Base-by-base conservation (phyloP, 192 early-diverging fungal species). In the Backusella sp. region DNA sequence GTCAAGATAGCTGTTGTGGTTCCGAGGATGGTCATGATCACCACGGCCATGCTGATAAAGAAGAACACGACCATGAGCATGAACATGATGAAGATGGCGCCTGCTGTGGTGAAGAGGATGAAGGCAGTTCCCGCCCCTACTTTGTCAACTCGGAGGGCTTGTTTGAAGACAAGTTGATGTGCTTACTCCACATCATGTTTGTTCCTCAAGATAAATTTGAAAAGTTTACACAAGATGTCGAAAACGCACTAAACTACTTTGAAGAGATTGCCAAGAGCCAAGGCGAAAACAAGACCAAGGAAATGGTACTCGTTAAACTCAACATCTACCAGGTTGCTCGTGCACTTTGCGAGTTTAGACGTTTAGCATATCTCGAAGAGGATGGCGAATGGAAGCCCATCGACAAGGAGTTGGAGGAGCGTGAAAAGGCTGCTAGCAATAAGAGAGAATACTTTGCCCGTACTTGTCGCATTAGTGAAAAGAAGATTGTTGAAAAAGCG, bases 181-280 rank as follows among this genome's bases (percentile, higher is more conserved):
- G 85, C 67, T 84, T 92, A 44, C 75, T 89, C 11, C 86, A 90
- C 59, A 75, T 92, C 15, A 75, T 91, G 21, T 84, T 88, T 71
- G 84, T 90, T 71, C 84, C 87, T 44, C 65, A 82, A 35, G 75
- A 77, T 14, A 82, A 78, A 42, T 90, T 92, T 74, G 74, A 67
- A 15, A 80, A 73, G 7, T 84, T 90, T 36, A 26, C 44, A 28
- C 65, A 86, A 44, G 79, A 86, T 68, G 39, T 83, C n/a, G 84
- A 88, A 46, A 53, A 80, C 19, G 86, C 86, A 7, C 71, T 79
- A 15, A 76, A 82, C 41, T 87, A 85, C 75, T 87, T 87, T 69
- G 81, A 79, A 52, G 82, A 83, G 0, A 69, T 86, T 19, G 42
- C 73, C 5, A 74, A 72, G 19, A 49, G 69, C 21, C 37, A 62